Evolutionary conservation across 2,329 filamentous ascomycete species (phyloP), one percentile per base, ranked within the genome.

Genomic region (Chaetomiaceae sp.): DNA sequence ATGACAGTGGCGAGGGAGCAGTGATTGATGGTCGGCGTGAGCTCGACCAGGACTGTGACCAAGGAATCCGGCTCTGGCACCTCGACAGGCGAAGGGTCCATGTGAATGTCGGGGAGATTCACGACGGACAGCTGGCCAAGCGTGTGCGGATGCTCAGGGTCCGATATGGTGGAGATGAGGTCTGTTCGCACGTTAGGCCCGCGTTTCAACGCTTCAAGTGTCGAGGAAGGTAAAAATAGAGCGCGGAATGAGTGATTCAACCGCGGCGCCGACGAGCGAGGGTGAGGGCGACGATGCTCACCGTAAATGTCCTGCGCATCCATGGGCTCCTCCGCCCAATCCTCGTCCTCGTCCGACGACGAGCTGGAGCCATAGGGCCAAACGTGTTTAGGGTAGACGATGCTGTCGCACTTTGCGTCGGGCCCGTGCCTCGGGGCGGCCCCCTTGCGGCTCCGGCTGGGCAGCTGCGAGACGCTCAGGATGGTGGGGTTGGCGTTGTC

Each of bases 281-380:
- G 32, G 7, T 17, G 11, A 9, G 7, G 9, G 11, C 9, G 37
- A 10, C 26, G 33, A 30, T 20, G 32, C 71, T 52, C 70, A 93
- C 88, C 89, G 63, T 91, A 98, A 34, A 98, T 91, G 68, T 98
- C 93, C 66, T 96, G 93, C 65, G 94, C 88, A 62, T 98, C 93
- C 56, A 98, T 95, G 47, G 86, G 86, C 58, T 97, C 90, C 29
- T 82, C 74, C 1, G 38, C 53, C 17, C 56, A 63, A 19, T 62
- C 58, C 18, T 65, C 66, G 36, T 62, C 59, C 41, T 56, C 58
- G 32, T 59, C 62, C 6, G 61, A 68, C 54, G 63, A 62, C 22
- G 63, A 60, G 37, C 26, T 54, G 58, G 55, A 35, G 64, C 62
- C 47, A 47, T 48, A 73, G 58, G 57, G 71, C 52, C 54, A 74